Evolutionary conservation across 805 yeast genomes (phyloP), one percentile per base, ranked within the genome.

Genomic region (Metschnikowia arizonensis): DNA sequence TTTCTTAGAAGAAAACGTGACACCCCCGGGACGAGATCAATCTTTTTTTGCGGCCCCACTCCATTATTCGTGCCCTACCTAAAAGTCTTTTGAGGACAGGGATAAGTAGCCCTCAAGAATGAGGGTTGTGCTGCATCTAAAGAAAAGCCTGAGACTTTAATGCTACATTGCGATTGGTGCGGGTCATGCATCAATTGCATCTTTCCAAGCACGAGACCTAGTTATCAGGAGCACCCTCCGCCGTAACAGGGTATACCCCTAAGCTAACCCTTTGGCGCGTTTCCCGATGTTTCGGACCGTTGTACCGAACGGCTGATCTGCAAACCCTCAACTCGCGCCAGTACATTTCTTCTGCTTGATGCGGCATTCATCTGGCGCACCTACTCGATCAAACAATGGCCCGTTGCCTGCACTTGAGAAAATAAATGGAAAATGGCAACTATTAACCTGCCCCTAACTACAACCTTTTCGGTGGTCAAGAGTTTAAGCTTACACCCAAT

Each of bases 271-370:
- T 19, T 33, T 12, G 26, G 36, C 36, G 36, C 25, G 26, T 19
- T 5, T n/a, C 12, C 36, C 36, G 36, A 33, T n/a, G 36, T 10
- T 19, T 33, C 36, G 26, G 36, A 21, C 26, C 26, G 25, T 33
- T 33, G 36, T 14, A 21, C 26, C 36, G 25, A 33, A 33, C 36
- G 36, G 36, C 36, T 33, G 26, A 33, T 18, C 36, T 33, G 36
- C 36, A 33, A 33, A 26, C 25, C 36, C 11, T 19, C 36, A 33
- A 21, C 36, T 21, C 36, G 36, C 36, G 26, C 25, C 36, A 12
- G 15, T 33, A 33, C 26, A 33, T 15, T 34, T 34, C 19, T 34
- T 24, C 29, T 14, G 38, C 38, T 34, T 34, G 38, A 33, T 19
- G 26, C 36, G 36, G 38, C 29, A 21, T 34, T 21, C 21, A 34